Evolutionary conservation across 2,329 filamentous ascomycete species (phyloP).

Genomic region (Septoria linicola): DNA sequence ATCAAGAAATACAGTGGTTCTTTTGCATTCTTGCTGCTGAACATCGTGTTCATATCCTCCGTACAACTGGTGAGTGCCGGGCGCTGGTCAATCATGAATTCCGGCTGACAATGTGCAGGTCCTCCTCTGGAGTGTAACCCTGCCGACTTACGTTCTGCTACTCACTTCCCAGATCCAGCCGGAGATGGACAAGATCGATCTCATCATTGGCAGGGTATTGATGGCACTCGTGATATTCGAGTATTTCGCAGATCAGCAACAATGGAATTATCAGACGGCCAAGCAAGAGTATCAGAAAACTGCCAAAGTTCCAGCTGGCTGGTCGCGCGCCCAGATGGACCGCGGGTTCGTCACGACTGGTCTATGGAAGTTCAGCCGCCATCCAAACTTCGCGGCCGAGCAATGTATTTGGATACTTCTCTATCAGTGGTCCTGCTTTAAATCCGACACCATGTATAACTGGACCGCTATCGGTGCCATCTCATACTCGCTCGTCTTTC

Average conservation of each 20-base stretch:
- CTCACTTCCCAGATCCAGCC: conserved; percentile 64
- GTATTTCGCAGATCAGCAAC: conserved; percentile 84
- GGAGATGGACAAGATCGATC: conserved; percentile 53
- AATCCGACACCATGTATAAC: conserved; percentile 68
- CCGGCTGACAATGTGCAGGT: conserved; percentile 48
- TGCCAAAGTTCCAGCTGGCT: conserved; percentile 63
- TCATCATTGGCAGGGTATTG: conserved; percentile 55
- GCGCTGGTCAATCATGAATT: background rate
- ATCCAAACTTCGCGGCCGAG: conserved; percentile 93
- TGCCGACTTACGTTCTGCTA: conserved; percentile 81
- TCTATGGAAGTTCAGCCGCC: conserved; percentile 82
- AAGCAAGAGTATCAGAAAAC: conserved; percentile 73
- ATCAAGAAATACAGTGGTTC: conserved; percentile 65
- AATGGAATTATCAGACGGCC: conserved; percentile 84
- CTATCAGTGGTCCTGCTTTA: conserved; percentile 83
- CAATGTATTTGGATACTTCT: conserved; percentile 85
- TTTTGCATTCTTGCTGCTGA: conserved; percentile 76
- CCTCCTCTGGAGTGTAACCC: conserved; percentile 73
- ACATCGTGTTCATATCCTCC: conserved; percentile 84
- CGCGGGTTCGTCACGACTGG: conserved; percentile 84
- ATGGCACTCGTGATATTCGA: conserved; percentile 63
- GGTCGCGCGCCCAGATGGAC: conserved; percentile 71
- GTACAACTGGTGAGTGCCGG: conserved; percentile 58
- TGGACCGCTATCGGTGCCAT: conserved; percentile 74
- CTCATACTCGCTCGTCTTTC: conserved; percentile 76